phyloP scores from a whole-genome alignment of 768 basidiomycete genomes.

The Xerocomellus amylosporus region DNA sequence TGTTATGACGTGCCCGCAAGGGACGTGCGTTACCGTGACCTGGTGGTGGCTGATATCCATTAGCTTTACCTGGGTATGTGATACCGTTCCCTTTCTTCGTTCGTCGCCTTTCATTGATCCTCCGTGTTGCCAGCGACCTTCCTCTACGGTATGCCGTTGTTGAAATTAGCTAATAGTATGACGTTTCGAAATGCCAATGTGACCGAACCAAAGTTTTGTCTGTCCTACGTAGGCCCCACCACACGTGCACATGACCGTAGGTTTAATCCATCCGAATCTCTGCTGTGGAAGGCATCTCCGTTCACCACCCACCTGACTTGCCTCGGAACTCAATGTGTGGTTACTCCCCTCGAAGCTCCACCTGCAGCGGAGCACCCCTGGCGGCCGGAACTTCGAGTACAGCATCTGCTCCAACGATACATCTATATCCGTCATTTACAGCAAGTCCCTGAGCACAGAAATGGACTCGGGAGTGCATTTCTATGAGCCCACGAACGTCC shows the following conservation, averaged over 20 bases:
- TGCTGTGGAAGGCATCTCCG: not conserved
- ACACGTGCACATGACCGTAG: not conserved
- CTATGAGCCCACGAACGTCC: not conserved
- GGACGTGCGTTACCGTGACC: too few relatives aligned
- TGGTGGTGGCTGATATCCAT: too few relatives aligned
- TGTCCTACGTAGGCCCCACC: not conserved
- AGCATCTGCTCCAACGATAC: not conserved
- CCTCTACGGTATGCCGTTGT: too few relatives aligned
- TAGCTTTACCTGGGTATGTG: too few relatives aligned
- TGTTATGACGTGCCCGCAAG: not conserved
- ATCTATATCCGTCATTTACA: not conserved
- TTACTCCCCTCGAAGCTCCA: not conserved
- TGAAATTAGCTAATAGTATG: not conserved
- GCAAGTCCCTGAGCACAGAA: not conserved
- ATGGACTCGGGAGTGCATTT: not conserved
- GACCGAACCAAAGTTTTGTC: not conserved
- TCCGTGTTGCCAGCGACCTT: too few relatives aligned
- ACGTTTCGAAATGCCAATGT: not conserved
- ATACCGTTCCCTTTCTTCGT: too few relatives aligned
- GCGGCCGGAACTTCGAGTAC: not conserved
- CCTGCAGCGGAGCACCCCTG: not conserved
- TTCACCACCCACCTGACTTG: not conserved
- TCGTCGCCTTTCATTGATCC: too few relatives aligned
- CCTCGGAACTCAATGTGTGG: not conserved
- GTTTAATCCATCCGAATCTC: not conserved